These are phyloP conservation scores for Trichoderma citrinoviride DNA, from an alignment of 2,329 filamentous ascomycete species.

Conservation along the genomic window DNA sequence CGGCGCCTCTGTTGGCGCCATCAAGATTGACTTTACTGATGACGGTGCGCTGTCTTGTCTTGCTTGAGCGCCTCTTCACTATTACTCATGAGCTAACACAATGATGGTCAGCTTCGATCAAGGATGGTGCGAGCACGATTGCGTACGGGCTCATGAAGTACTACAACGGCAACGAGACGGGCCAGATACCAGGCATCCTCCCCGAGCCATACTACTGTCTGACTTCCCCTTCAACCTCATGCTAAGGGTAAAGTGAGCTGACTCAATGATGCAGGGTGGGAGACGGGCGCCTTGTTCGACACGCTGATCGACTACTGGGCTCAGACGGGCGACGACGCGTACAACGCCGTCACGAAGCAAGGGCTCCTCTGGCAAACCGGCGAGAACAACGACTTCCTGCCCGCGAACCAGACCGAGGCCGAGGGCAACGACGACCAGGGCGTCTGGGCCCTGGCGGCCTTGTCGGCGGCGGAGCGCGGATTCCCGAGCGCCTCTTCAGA, in stretches of 20 bases:
- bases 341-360: slow-evolving; percentile 54
- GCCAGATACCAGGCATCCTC: slow-evolving; percentile 49
- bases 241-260: not conserved
- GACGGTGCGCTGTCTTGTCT: not conserved
- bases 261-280: slow-evolving; percentile 10
- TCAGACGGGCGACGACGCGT: slow-evolving; percentile 59
- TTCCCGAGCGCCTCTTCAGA: slow-evolving; percentile 61
- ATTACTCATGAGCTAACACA: not conserved
- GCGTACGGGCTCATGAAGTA: slow-evolving; percentile 42
- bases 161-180: slow-evolving; percentile 51
- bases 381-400: slow-evolving; percentile 56
- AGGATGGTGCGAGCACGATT: slow-evolving; percentile 39
- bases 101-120: slow-evolving; percentile 5
- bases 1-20: slow-evolving; percentile 10
- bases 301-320: slow-evolving; percentile 65
- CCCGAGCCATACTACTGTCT: slow-evolving; percentile 56
- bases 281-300: slow-evolving; percentile 9
- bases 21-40: slow-evolving; percentile 1
- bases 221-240: not conserved
- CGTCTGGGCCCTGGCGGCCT: slow-evolving; percentile 73
- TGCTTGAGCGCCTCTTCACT: not conserved
- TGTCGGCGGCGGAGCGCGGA: slow-evolving; percentile 68
- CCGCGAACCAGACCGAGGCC: slow-evolving; percentile 51
- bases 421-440: slow-evolving; percentile 67
- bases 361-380: slow-evolving; percentile 56